These are phyloP conservation scores for Heterobasidion irregulare DNA, from an alignment of 1,284 basidiomycete species.

Conservation along the genomic window DNA sequence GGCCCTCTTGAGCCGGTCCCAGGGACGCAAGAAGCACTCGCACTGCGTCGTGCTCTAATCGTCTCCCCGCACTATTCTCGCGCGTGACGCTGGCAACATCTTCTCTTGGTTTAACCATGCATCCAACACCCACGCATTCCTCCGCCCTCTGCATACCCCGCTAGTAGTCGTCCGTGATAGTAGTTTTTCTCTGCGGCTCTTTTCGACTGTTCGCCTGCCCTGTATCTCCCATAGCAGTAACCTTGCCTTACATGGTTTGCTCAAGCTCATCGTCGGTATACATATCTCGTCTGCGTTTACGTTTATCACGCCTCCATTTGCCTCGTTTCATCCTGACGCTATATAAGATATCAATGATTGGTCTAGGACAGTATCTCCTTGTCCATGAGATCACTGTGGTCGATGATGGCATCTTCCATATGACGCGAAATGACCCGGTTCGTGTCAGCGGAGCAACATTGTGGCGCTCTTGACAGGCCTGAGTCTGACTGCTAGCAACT, in stretches of 20 bases:
- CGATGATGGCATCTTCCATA: too few species aligned
- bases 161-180: neutral
- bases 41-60: slow-evolving; percentile 47
- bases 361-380: neutral
- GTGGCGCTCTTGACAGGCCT: too few species aligned
- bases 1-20: slow-evolving; percentile 40
- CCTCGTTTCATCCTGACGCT: neutral
- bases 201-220: neutral
- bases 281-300: neutral
- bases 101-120: neutral
- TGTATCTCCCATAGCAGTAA: neutral
- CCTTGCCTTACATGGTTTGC: neutral
- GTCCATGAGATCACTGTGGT: neutral
- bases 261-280: neutral
- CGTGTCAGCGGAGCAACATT: too few species aligned
- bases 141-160: neutral
- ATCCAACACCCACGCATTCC: neutral
- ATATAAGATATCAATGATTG: neutral
- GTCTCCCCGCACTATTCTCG: neutral
- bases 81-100: neutral
- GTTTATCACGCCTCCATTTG: neutral
- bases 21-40: slow-evolving; percentile 27
- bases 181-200: neutral
- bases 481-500: too few species aligned
- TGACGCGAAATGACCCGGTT: too few species aligned